These are phyloP conservation scores for Lepidium africanum DNA, from an alignment of 345 rosid genomes.

Conservation along the genomic window DNA sequence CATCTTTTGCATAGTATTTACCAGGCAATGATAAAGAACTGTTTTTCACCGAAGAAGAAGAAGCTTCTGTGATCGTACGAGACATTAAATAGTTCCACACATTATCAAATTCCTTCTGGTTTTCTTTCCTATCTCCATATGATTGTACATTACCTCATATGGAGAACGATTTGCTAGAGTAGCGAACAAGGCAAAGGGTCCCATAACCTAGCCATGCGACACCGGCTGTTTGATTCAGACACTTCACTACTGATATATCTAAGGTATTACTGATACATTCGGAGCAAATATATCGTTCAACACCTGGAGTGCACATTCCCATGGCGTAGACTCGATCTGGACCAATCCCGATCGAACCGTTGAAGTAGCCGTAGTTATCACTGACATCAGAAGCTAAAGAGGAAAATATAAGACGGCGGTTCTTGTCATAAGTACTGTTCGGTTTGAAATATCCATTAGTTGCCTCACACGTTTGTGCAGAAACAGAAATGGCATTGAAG, in stretches of 20 bases:
- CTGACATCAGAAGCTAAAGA: constrained; percentile 10
- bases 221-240: constrained; percentile 29
- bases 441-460: constrained; percentile 1
- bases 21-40: too few species aligned
- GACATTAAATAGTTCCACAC: background rate
- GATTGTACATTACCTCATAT: background rate
- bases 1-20: too few species aligned
- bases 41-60: too few species aligned
- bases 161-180: constrained; percentile 26
- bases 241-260: background rate
- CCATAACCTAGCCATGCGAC: constrained; percentile 21
- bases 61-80: background rate
- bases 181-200: constrained; percentile 33
- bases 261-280: constrained; percentile 13
- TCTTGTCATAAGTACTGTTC: constrained; percentile 21
- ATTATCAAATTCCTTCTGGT: background rate
- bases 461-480: background rate
- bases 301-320: background rate
- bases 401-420: constrained; percentile 18
- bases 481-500: background rate
- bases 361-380: background rate
- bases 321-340: background rate
- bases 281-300: background rate
- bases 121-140: background rate
- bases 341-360: background rate